These are phyloP conservation scores for Arthrinium puccinioides DNA, from an alignment of 2,329 filamentous ascomycete species.

Conservation along the genomic window DNA sequence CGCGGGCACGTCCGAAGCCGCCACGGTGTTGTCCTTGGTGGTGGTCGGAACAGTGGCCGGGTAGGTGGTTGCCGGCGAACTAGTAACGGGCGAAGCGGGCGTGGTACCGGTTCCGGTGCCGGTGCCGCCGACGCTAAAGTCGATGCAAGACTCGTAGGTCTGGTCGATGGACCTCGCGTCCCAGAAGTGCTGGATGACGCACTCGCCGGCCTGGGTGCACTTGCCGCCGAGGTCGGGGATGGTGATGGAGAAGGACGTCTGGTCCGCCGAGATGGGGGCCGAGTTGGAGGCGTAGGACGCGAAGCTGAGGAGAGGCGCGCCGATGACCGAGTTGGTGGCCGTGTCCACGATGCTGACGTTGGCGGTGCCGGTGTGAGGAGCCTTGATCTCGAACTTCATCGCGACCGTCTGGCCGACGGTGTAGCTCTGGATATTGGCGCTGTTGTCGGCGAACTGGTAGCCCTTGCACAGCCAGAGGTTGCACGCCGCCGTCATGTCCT, in stretches of 20 bases:
- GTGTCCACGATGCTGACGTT: conserved; percentile 48
- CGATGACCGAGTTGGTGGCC: conserved; percentile 39
- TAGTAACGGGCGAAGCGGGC: too few species aligned
- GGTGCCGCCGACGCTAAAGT: conserved; percentile 8
- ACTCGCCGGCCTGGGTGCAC: conserved; percentile 35
- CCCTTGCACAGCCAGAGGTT: conserved; percentile 52
- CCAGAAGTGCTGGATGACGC: conserved; percentile 51
- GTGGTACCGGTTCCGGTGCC: background rate
- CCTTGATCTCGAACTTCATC: conserved; percentile 37
- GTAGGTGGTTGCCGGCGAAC: background rate
- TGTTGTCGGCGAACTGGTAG: conserved; percentile 49
- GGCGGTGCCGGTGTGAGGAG: conserved; percentile 46
- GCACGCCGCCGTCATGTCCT: conserved; percentile 41
- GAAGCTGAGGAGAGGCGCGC: conserved; percentile 37
- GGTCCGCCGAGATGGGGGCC: conserved; percentile 30
- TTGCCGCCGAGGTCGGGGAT: conserved; percentile 41
- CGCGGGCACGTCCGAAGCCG: conserved; percentile 1
- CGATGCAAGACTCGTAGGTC: conserved; percentile 13
- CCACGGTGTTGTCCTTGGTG: background rate
- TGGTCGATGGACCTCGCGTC: conserved; percentile 28
- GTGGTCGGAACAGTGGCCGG: background rate
- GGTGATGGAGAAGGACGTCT: conserved; percentile 44
- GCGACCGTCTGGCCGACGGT: conserved; percentile 37
- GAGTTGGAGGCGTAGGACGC: conserved; percentile 41
- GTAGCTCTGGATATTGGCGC: conserved; percentile 40